phyloP scores from a whole-genome alignment of 169 alveolate species.

The Plasmodium inui region DNA sequence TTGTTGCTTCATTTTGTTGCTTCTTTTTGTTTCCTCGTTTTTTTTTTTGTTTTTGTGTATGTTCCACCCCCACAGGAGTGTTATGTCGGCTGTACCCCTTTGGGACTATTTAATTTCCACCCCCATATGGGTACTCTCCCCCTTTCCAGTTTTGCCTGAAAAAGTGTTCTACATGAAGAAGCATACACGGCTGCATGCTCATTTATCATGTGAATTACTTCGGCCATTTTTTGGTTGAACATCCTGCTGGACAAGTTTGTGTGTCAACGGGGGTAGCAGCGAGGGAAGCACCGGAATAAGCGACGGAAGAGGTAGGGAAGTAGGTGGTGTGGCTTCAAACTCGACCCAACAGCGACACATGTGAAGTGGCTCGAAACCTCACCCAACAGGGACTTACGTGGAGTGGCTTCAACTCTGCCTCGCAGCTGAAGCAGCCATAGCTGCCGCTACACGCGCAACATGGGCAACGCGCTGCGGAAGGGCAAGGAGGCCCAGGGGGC shows the following conservation, averaged over 20 bases:
- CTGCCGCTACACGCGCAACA: background rate
- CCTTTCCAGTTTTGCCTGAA: background rate
- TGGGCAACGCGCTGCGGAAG: constrained; percentile 31
- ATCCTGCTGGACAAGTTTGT: background rate
- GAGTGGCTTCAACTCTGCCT: too few relatives aligned
- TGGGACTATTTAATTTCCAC: background rate
- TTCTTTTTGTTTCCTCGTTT: too few relatives aligned
- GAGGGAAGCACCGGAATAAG: too few relatives aligned
- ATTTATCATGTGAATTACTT: background rate
- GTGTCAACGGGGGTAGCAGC: background rate
- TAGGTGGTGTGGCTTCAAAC: background rate
- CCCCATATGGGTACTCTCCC: background rate
- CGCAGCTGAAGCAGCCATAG: background rate
- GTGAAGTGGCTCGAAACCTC: background rate
- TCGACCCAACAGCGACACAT: background rate
- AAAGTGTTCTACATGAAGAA: background rate
- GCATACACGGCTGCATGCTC: background rate
- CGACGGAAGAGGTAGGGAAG: background rate
- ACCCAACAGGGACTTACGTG: too few relatives aligned
- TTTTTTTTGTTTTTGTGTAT: background rate
- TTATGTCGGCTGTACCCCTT: background rate
- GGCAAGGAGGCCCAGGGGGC: background rate
- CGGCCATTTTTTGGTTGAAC: background rate
- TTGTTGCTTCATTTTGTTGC: too few relatives aligned
- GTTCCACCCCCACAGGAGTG: background rate